phyloP scores from a whole-genome alignment of 1,284 basidiomycete genomes.

The Sporisorium reilianum region DNA sequence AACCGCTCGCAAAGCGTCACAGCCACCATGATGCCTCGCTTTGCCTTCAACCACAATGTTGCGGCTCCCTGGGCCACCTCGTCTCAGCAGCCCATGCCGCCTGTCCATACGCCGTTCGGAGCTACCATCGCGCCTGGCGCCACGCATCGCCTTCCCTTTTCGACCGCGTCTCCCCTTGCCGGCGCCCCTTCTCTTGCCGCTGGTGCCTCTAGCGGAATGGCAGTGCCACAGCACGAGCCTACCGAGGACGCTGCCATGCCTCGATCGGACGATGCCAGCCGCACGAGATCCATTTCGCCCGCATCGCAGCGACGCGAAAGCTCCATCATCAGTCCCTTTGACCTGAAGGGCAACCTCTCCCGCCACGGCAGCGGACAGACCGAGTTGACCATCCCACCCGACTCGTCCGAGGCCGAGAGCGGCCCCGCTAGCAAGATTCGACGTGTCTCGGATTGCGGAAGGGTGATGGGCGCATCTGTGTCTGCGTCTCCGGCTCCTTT shows the following conservation, averaged over 20 bases:
- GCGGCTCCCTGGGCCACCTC: constrained; percentile 32
- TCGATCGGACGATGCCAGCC: constrained; percentile 18
- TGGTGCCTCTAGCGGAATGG: too few relatives aligned
- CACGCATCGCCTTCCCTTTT: constrained; percentile 26
- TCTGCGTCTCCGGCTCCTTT: constrained; percentile 14
- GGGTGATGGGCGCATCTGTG: background rate
- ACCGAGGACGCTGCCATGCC: constrained; percentile 27
- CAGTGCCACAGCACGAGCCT: constrained; percentile 13
- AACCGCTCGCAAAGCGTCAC: constrained; percentile 44
- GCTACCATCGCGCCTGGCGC: constrained; percentile 24
- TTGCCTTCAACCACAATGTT: constrained; percentile 12
- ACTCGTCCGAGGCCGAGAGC: constrained; percentile 25
- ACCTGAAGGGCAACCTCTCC: constrained; percentile 19
- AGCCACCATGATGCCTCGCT: constrained; percentile 26
- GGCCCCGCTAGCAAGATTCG: constrained; percentile 18
- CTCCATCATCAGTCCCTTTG: constrained; percentile 20
- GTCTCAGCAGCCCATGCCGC: constrained; percentile 15
- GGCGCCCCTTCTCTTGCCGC: constrained; percentile 18
- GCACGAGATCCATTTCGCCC: constrained; percentile 25
- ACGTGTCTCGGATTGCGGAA: constrained; percentile 4
- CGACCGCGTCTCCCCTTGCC: constrained; percentile 9
- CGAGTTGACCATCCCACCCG: constrained; percentile 38
- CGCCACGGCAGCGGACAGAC: constrained; percentile 46
- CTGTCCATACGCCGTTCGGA: constrained; percentile 26
- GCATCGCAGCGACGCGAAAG: constrained; percentile 20